Conservation (phyloP, 257 asterid species). For the Solanum tarijense region DNA sequence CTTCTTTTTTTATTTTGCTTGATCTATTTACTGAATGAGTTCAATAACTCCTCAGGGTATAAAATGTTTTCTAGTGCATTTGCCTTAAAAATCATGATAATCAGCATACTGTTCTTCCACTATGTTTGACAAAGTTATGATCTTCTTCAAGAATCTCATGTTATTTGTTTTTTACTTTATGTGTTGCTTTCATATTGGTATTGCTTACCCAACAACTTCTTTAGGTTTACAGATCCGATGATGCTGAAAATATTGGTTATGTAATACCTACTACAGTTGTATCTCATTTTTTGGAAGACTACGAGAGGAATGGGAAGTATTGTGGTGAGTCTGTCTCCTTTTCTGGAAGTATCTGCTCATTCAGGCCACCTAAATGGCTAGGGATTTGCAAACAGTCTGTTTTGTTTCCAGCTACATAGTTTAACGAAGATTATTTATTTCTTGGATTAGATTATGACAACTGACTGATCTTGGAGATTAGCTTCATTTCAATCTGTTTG, state of each 20-base stretch:
- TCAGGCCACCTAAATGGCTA: not conserved
- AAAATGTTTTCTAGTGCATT: not conserved
- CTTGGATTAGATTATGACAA: not conserved
- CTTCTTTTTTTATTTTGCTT: not conserved
- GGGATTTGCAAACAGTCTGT: not conserved
- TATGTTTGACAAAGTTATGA: not conserved
- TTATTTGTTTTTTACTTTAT: not conserved
- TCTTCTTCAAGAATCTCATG: not conserved
- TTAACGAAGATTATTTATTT: not conserved
- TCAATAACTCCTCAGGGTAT: not conserved
- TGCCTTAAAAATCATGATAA: not conserved
- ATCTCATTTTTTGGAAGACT: slow-evolving; percentile 94
- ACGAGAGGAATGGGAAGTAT: slow-evolving; percentile 72
- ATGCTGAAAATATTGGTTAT: slow-evolving; percentile 88
- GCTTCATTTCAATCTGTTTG: not conserved
- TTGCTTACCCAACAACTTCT: slow-evolving; percentile 32
- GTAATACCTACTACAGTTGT: slow-evolving; percentile 91
- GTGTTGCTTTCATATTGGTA: slow-evolving; percentile 4
- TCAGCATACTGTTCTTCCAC: not conserved
- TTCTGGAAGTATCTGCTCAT: slow-evolving; percentile 1
- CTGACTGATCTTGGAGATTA: not conserved
- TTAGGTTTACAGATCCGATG: slow-evolving; percentile 98
- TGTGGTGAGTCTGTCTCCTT: slow-evolving; percentile 46
- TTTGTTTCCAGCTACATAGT: not conserved
- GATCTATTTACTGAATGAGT: not conserved